Base-by-base conservation (phyloP, 2,329 filamentous ascomycete genomes). In the Fusarium sp. region DNA sequence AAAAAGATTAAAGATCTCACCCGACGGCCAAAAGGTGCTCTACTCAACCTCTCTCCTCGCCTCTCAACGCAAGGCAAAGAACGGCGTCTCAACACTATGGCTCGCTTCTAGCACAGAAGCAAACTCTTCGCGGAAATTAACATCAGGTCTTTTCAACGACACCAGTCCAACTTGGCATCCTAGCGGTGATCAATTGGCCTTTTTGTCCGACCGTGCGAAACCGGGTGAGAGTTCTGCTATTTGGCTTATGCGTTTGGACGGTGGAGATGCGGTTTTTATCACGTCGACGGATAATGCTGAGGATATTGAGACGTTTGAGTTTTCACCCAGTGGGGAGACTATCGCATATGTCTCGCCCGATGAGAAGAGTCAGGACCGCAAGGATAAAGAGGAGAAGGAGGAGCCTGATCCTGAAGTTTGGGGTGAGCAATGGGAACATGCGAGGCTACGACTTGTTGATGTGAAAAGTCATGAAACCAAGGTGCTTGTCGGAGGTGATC, bases 381-480 rank as follows among this genome's bases (percentile, higher is more conserved):
- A 65, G 30, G 55, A 71, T 2, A 66, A 62, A 1, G 50, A 71
- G 4, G 75, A 80, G 14, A 71, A 77, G 11, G 72, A 72, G 0
- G 75, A 76, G 10, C 71, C 76, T 30, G 79, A 79, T 56, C 73
- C 71, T 3, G 66, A 75, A 9, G 75, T 81, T 17, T 82, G 76
- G 75, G 78, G 76, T 25, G 63, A 77, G 37, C 69, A 76, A 14
- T 80, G 76, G 79, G 63, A 75, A 6, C 75, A 71, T 56, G 70
- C 67, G 15, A 73, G 73, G 11, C 65, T 82, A 13, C 68, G 75
- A 1, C 62, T 77, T 3, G 40, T 81, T 1, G 58, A 80, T 30
- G 44, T 80, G 3, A 65, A 55, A 10, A 76, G 71, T 8, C 59
- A 52, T 0, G 71, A 75, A 41, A 61, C 44, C 1, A 69, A 8